phyloP scores from a whole-genome alignment of 306 rosid species.

The Vigna radiata region DNA sequence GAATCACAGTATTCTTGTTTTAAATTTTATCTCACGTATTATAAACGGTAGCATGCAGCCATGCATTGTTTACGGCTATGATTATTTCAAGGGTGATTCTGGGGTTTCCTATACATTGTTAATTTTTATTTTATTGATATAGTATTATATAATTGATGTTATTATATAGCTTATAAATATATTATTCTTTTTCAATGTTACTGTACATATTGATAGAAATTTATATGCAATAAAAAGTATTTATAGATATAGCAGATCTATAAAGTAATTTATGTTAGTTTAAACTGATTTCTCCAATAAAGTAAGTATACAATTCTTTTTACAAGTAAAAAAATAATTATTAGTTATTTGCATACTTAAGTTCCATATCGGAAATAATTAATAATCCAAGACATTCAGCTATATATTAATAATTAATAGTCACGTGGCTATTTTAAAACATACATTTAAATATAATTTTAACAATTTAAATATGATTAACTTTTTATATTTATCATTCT shows the following conservation, averaged over 20 bases:
- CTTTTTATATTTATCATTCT: neutral
- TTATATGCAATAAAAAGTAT: neutral
- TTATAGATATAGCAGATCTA: neutral
- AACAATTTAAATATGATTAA: neutral
- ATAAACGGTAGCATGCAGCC: neutral
- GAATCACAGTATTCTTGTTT: neutral
- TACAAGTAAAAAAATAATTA: neutral
- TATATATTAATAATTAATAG: neutral
- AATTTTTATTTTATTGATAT: neutral
- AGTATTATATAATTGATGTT: neutral
- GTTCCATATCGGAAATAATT: too few relatives aligned
- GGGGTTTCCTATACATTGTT: neutral
- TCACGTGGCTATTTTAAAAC: too few relatives aligned
- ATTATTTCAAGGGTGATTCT: neutral
- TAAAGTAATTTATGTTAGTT: neutral
- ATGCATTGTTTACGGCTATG: neutral
- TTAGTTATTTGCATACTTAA: too few relatives aligned
- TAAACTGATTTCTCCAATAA: neutral
- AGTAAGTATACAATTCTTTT: neutral
- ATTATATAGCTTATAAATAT: neutral
- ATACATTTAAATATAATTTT: too few relatives aligned
- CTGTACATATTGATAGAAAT: neutral
- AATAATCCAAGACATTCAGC: too few relatives aligned
- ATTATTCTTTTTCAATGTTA: neutral
- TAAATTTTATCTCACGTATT: neutral